Percentiles rank a stretch among this genome's conserved stretches.
These are phyloP conservation scores for Phaeoacremonium minimum DNA, from an alignment of 2,329 filamentous ascomycete species.

Conservation along the genomic window DNA sequence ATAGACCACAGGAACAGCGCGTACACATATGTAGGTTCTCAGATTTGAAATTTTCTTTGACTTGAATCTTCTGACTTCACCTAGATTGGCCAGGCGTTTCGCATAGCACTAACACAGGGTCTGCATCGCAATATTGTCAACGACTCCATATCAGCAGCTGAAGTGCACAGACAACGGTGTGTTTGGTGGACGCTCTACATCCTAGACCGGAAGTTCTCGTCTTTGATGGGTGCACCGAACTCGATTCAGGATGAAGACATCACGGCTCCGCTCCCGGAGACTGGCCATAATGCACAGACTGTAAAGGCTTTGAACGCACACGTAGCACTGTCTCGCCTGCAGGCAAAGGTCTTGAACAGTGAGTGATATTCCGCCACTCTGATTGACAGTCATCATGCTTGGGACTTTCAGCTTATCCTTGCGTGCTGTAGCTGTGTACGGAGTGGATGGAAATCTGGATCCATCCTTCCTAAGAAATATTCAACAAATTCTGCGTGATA, in stretches of 20 bases:
- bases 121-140: slow-evolving; percentile 42
- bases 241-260: slow-evolving; percentile 47
- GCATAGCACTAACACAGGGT: slow-evolving; percentile 42
- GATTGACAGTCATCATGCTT: not conserved
- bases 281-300: slow-evolving; percentile 5
- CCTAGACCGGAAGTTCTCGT: slow-evolving; percentile 48
- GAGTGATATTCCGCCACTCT: not conserved
- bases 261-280: slow-evolving; percentile 23
- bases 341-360: slow-evolving; percentile 9
- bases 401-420: not conserved
- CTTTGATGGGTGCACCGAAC: slow-evolving; percentile 46
- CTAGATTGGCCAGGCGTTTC: slow-evolving; percentile 48
- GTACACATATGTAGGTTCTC: slow-evolving; percentile 33
- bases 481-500: slow-evolving; percentile 4
- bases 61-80: not conserved
- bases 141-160: too few species aligned
- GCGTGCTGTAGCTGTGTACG: slow-evolving; percentile 11
- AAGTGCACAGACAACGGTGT: slow-evolving; percentile 41
- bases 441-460: slow-evolving; percentile 7
- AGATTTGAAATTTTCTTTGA: not conserved
- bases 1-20: slow-evolving; percentile 41
- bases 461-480: not conserved
- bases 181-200: slow-evolving; percentile 53
- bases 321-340: slow-evolving; percentile 8
- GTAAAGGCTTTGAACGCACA: slow-evolving; percentile 9